A percentile compares a stretch with the other conserved stretches of the same genome.
Conservation (phyloP, 2,329 filamentous ascomycete genomes). For the Hymenoscyphus infarciens region DNA sequence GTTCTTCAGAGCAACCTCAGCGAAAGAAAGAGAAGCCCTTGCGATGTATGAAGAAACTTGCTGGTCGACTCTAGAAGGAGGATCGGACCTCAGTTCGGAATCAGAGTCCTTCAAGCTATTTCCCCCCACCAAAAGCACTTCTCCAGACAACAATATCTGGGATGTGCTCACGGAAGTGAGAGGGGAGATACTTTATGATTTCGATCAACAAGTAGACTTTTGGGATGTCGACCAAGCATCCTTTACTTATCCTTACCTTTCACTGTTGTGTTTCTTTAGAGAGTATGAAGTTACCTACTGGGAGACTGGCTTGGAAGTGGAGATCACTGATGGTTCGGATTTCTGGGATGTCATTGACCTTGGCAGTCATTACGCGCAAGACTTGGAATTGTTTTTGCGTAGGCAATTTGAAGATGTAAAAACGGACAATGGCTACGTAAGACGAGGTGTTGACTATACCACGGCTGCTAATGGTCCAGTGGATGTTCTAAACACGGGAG, state of each 20-base stretch:
- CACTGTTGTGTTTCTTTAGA: background rate
- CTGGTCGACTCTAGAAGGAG: no score
- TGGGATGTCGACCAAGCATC: background rate
- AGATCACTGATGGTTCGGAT: background rate
- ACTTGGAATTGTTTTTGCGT: background rate
- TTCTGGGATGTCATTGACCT: background rate
- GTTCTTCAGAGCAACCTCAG: no score
- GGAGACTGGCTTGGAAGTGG: background rate
- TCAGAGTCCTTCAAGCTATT: no score
- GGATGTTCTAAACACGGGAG: background rate
- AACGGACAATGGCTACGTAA: background rate
- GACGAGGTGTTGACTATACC: background rate
- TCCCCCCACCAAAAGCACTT: no score
- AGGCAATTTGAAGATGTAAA: background rate
- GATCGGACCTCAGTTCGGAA: no score
- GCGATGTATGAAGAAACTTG: no score
- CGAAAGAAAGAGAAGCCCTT: no score
- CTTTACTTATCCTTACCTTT: background rate
- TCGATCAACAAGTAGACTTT: background rate
- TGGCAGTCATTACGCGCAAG: background rate
- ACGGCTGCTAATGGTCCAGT: background rate
- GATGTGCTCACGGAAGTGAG: background rate
- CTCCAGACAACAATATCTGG: no score
- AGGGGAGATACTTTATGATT: background rate
- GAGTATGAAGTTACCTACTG: background rate